Evolutionary conservation across 805 yeast genomes (phyloP).

Genomic region (Pichia manshurica): DNA sequence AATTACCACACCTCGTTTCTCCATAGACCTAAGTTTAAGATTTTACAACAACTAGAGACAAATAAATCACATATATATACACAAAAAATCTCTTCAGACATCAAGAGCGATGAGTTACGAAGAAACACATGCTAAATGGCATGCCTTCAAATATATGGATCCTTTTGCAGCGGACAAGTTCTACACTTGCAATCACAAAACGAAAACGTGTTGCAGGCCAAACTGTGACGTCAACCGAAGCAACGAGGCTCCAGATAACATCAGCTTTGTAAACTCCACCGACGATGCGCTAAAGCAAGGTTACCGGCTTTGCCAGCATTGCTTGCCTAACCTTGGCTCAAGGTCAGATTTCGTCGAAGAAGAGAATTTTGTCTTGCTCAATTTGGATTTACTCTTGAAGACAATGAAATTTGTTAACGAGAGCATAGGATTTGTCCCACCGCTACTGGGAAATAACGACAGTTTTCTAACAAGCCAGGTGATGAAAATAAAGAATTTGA

Average conservation of each 20-base stretch:
- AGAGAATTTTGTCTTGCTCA: slow-evolving; percentile 36
- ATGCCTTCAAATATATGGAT: slow-evolving; percentile 59
- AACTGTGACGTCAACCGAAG: slow-evolving; percentile 46
- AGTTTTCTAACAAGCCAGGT: not conserved
- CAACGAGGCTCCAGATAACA: slow-evolving; percentile 37
- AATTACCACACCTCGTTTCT: too few relatives aligned
- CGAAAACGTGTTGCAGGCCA: slow-evolving; percentile 54
- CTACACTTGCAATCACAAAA: slow-evolving; percentile 42
- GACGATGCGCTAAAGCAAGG: slow-evolving; percentile 41
- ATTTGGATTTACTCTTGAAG: slow-evolving; percentile 38
- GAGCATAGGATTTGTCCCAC: slow-evolving; percentile 52
- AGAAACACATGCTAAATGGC: slow-evolving; percentile 46
- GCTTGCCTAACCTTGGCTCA: slow-evolving; percentile 41
- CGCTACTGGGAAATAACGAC: slow-evolving; percentile 28
- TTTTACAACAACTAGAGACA: too few relatives aligned
- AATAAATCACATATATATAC: too few relatives aligned
- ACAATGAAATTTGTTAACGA: slow-evolving; percentile 54
- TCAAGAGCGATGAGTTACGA: slow-evolving; percentile 8
- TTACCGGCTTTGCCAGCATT: slow-evolving; percentile 45
- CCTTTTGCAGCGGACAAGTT: slow-evolving; percentile 61
- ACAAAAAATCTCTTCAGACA: too few relatives aligned
- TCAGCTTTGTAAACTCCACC: slow-evolving; percentile 38
- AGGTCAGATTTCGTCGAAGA: slow-evolving; percentile 18
- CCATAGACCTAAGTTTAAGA: too few relatives aligned
- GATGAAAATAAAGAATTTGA: slow-evolving; percentile 1